Evolutionary conservation across 331 rosid genomes (phyloP), one percentile per base, ranked within the genome.

Genomic region (Pyracantha coccinea): DNA sequence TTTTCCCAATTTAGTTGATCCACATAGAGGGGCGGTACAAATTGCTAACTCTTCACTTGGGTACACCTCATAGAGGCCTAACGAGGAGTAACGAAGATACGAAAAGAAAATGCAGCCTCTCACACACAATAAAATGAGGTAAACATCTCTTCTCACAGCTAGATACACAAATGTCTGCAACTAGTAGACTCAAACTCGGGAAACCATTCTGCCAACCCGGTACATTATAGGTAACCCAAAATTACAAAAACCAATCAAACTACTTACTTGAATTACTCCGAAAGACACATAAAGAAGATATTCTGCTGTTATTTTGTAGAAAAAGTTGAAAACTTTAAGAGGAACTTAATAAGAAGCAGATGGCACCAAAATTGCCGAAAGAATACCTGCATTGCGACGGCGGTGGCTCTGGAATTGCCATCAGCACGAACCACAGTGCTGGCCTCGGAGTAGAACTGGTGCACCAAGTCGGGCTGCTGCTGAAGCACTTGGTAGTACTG

Each of bases 401-500:
- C 99, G 6, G 92, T 76, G 63, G 89, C 99, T 67, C 91, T 83
- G 28, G 81, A 75, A 80, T 55, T 79, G 57, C 97, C 97, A 12
- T 94, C 97, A 25, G 90, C 76, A 55, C 99, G 96, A 64, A 92
- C 81, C 95, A 90, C 85, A 27, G 99, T 92, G 79, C 99, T 94
- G 45, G 88, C 89, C 53, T 92, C 97, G 7, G 99, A 94, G 82
- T 92, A 94, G 78, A 94, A 94, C 85, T 94, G 99, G 77, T 90
- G 89, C 59, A 92, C 99, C 60, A 76, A 83, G 78, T 87, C 92
- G 0, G 99, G 99, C 77, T 92, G 99, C 63, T 79, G 84, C 86
- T 90, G 96, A 83, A 94, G 96, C 70, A 94, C 96, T 60, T 90
- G 97, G 73, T 92, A 94, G 73, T 94, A 94, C 84, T 94, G 99